Base-by-base conservation (phyloP, 805 yeast genomes). In the Starmerella etchellsii region DNA sequence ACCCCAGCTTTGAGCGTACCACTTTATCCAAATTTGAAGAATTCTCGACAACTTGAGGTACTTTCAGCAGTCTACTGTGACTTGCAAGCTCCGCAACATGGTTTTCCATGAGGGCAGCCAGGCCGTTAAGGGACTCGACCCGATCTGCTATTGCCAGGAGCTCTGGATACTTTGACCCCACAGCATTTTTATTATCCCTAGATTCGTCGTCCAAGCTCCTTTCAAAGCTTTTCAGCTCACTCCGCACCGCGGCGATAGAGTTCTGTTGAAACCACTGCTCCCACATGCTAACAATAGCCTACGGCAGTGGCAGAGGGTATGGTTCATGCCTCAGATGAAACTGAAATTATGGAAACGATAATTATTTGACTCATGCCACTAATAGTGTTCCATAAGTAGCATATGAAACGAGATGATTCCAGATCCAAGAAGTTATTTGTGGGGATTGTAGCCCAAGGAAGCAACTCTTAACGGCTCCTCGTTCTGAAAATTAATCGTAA, bases 241-340 rank as follows among this genome's bases (percentile, higher is more conserved):
- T 20, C 18, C 46, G 37, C n/a, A 46, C 47, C 3, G 43, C 52
- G 5, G 28, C 26, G n/a, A 41, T 15, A 13, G 27, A 21, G 20
- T 37, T 21, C 30, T 36, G 23, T 8, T 40, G 44, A 33, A 50
- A 50, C 37, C 47, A 42, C 8, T 39, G 34, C 28, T 49, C 50
- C 50, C 51, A 47, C 16, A 42, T 42, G 42, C 38, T 40, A 15
- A 48, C 43, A 31, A 31, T 25, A 11, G 25, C 49, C n/a, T n/a
- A n/a, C n/a, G n/a, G n/a, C n/a, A n/a, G n/a, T n/a, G n/a, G n/a
- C n/a, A n/a, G n/a, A n/a, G n/a, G n/a, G n/a, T n/a, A n/a, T n/a
- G n/a, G n/a, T n/a, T n/a, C n/a, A n/a, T n/a, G n/a, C n/a, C n/a
- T n/a, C n/a, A n/a, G n/a, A n/a, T n/a, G n/a, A n/a, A n/a, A n/a